Base-by-base conservation (phyloP, 164 flowering plant species). In the Liquidambar formosana region DNA sequence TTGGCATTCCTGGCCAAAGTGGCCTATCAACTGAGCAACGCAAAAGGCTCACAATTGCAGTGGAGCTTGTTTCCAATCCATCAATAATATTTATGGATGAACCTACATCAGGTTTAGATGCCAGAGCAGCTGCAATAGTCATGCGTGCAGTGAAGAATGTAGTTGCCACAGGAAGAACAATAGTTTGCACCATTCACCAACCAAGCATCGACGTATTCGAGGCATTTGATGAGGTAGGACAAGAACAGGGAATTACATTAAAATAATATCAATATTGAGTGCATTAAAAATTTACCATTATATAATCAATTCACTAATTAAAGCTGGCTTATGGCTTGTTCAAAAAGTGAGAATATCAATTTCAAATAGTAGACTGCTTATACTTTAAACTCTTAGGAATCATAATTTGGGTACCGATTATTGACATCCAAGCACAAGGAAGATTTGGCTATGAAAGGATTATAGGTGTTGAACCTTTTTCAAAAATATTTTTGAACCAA, bases 71-170 rank as follows among this genome's bases (percentile, higher is more conserved):
- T 57, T 75, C 88, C 27, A 84, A 84, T 63, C 88, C 88, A 43
- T 82, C 88, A 1, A 82, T 84, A 22, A 80, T 84, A 10, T 82
- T 82, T 67, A 78, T 84, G 83, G 88, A 84, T 73, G 88, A 82
- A 64, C 88, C 85, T n/a, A 78, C 88, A 4, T 80, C 85, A 18
- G 85, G 85, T 28, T 75, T 84, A 69, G 88, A 84, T 77, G 88
- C 85, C 27, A 77, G 88, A 77, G 82, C 88, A 58, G 88, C 88
- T 63, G 84, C 88, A 64, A 76, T 84, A 67, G 88, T 84, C 51
- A 80, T 82, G 88, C 80, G 88, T 53, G 84, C 82, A 25, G 85
- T 84, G 68, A 82, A 75, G 67, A 82, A 84, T 75, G 79, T 83
- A 15, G 88, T 82, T 49, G 68, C 65, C 47, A 84, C 88, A 14